Evolutionary conservation across 441 rosid genomes (phyloP), one percentile per base, ranked within the genome.

Genomic region (Metrosideros polymorpha): DNA sequence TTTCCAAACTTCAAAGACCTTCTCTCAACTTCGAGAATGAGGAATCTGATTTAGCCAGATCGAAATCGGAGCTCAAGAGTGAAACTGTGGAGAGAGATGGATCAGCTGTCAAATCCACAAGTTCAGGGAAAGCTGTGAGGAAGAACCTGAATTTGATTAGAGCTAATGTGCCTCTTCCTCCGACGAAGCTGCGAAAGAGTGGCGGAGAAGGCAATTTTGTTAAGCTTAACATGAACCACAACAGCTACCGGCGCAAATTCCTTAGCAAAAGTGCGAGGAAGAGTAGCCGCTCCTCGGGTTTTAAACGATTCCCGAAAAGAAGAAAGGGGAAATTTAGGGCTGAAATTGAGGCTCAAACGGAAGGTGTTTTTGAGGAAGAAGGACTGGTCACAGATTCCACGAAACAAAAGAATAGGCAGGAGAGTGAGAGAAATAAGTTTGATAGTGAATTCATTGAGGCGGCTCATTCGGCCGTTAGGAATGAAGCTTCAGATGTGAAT

Each of bases 201-300:
- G 90, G 91, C 50, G 91, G 87, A 47, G 98, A 96, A 88, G 99
- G 99, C 84, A 97, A 97, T 89, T 97, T 97, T 83, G 99, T 97
- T 55, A 96, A 89, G 92, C 91, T 94, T 47, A 94, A 96, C 86
- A 84, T 93, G 87, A 96, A 90, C 30, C 90, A 93, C 29, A 86
- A 87, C 79, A 94, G 90, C 27, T 86, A 85, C 75, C 92, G 91
- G 13, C 93, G 95, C 85, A 97, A 92, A 92, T 97, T 96, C 87
- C 87, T 85, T 5, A 89, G 90, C 86, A 94, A 93, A 91, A 87
- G 89, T 85, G 87, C 90, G n/a, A 88, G 91, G 84, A 25, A 59
- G 35, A 86, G 89, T 75, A 86, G 85, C 88, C 84, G 86, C 83
- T 84, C 87, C 12, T 87, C 86, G 25, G 87, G 86, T 43, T 55